phyloP scores from a whole-genome alignment of 495 filamentous ascomycete genomes.

The Entonaema liquescens region DNA sequence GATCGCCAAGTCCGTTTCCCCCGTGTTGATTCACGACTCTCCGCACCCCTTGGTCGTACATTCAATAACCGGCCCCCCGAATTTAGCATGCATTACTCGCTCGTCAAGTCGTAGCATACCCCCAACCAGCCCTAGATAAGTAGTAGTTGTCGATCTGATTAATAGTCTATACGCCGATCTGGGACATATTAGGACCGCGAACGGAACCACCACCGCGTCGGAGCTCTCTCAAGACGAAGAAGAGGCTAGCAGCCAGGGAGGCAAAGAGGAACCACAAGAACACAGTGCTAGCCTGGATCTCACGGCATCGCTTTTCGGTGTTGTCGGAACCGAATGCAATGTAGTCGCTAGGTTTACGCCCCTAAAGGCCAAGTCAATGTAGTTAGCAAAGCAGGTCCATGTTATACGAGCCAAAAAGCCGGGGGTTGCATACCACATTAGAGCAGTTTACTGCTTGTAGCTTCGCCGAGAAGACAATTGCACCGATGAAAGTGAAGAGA shows the following conservation, averaged over 20 bases:
- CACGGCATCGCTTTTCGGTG: slow-evolving; percentile 56
- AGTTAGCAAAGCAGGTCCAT: slow-evolving; percentile 6
- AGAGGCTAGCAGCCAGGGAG: slow-evolving; percentile 46
- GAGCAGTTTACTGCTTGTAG: slow-evolving; percentile 54
- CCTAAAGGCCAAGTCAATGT: slow-evolving; percentile 14
- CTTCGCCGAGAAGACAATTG: slow-evolving; percentile 59
- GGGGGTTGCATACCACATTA: slow-evolving; percentile 30
- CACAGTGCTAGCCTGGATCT: slow-evolving; percentile 58
- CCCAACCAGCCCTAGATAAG: background rate
- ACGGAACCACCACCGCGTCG: slow-evolving; percentile 54
- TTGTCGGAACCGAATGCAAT: slow-evolving; percentile 57
- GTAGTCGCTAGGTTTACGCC: slow-evolving; percentile 46
- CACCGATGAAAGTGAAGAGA: slow-evolving; percentile 57
- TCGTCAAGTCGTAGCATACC: slow-evolving; percentile 23
- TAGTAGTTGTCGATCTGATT: slow-evolving; percentile 19
- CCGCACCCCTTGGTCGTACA: slow-evolving; percentile 16
- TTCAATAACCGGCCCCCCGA: background rate
- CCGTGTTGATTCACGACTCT: background rate
- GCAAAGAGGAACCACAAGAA: slow-evolving; percentile 62
- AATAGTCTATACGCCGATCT: slow-evolving; percentile 53
- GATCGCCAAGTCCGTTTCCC: slow-evolving; percentile 19
- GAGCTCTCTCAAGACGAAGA: slow-evolving; percentile 48
- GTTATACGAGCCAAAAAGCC: background rate
- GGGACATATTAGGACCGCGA: slow-evolving; percentile 56
- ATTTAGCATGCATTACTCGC: slow-evolving; percentile 7